Base-by-base conservation (phyloP, 768 basidiomycete species). In the Cystobasidium onofrii region DNA sequence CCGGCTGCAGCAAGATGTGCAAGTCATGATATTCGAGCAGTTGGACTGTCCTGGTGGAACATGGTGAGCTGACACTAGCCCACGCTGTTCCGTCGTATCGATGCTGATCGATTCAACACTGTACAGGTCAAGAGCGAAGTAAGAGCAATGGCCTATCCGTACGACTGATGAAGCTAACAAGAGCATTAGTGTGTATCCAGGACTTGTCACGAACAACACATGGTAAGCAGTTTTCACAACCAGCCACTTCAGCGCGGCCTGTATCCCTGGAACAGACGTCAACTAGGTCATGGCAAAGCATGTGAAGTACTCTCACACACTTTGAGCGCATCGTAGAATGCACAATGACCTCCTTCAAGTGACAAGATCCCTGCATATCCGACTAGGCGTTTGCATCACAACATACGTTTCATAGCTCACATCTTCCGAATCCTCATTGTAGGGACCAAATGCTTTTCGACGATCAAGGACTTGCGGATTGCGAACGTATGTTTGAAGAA, bases 381-480 rank as follows among this genome's bases (percentile, higher is more conserved):
- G n/a, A n/a, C n/a, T n/a, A n/a, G n/a, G n/a, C n/a, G n/a, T n/a
- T n/a, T n/a, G n/a, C n/a, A n/a, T n/a, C n/a, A n/a, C n/a, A n/a
- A 39, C 39, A 39, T 39, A 15, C 7, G 39, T 15, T 39, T 6
- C 39, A 6, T 6, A 15, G 29, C 65, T 67, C 39, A 67, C 29
- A 44, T 20, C 7, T 33, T 27, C 25, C 1, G 13, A 31, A 44
- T 17, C 3, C 18, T 29, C 20, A 29, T 60, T 29, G 52, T 27
- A 60, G 57, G 57, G 57, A 60, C 31, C 66, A 69, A 31, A 73
- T 73, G 71, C 60, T 73, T 17, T 31, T 54, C 41, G 71, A 73
- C 54, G 57, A 73, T 27, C 31, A 34, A 20, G 60, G 34, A 9
- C 57, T 23, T 20, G 23, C 13, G 1, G 36, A 39, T 12, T 44